phyloP scores from a whole-genome alignment of 192 early-diverging fungal genomes.

The Backusella sp. region DNA sequence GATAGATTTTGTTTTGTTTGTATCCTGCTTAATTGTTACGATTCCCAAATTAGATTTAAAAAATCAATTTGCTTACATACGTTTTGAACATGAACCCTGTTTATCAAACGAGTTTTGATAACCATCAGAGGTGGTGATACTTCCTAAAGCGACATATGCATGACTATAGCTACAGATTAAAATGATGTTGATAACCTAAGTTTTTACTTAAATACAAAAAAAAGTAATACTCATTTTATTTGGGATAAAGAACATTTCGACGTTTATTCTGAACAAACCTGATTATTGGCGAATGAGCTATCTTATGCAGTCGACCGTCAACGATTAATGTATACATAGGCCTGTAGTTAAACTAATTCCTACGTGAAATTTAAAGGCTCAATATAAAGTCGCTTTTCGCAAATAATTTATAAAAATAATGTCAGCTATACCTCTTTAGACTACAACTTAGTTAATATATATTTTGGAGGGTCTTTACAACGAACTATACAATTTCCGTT shows the following conservation, averaged over 20 bases:
- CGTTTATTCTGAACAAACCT: neutral
- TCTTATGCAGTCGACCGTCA: neutral
- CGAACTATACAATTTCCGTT: neutral
- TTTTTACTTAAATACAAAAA: too few relatives aligned
- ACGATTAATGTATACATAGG: neutral
- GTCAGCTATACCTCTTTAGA: neutral
- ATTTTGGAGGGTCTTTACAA: neutral
- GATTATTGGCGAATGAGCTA: neutral
- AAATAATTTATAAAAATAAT: neutral
- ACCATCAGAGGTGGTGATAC: neutral
- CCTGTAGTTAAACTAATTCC: neutral
- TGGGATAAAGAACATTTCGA: neutral
- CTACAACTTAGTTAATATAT: neutral
- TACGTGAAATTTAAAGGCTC: neutral
- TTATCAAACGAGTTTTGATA: neutral
- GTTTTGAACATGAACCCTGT: neutral
- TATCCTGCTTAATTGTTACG: neutral
- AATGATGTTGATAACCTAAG: neutral
- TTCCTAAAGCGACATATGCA: neutral
- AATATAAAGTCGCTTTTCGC: neutral
- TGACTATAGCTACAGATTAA: neutral
- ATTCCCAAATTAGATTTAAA: neutral
- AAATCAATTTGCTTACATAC: too few relatives aligned
- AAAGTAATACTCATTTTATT: too few relatives aligned
- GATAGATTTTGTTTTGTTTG: neutral